These are phyloP conservation scores for Aspergillus sp. DNA, from an alignment of 2,329 filamentous ascomycete species.

Conservation along the genomic window DNA sequence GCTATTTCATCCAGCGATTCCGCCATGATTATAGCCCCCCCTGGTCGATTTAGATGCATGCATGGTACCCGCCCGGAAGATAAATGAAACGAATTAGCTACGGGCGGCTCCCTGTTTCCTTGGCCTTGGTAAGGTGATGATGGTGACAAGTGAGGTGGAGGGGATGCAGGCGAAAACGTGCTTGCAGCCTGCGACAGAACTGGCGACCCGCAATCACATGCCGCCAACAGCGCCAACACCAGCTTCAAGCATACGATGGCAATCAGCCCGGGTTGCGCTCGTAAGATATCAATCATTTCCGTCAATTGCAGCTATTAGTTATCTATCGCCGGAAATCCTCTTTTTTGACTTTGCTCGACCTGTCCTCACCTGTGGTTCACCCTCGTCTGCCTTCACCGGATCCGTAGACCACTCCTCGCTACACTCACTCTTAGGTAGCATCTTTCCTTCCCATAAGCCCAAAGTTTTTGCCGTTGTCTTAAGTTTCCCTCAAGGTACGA, in stretches of 20 bases:
- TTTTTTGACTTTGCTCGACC: conserved; percentile 11
- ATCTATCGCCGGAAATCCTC: conserved; percentile 4
- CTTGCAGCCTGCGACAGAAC: conserved; percentile 8
- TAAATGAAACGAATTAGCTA: conserved; percentile 7
- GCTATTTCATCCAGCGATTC: conserved; percentile 3
- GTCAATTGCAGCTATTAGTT: conserved; percentile 12
- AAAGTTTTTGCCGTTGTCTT: not conserved
- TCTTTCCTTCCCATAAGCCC: conserved; percentile 2
- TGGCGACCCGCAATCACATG: conserved; percentile 25
- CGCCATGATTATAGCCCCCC: conserved; percentile 10
- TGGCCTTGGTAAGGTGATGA: conserved; percentile 5
- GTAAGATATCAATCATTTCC: conserved; percentile 4
- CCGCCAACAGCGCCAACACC: conserved; percentile 14
- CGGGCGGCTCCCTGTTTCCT: conserved; percentile 2
- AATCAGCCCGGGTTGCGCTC: not conserved
- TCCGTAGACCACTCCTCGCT: conserved; percentile 4
- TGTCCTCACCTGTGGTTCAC: conserved; percentile 16
- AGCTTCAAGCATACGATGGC: conserved; percentile 12
- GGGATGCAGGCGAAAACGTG: conserved; percentile 3
- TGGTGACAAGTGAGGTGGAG: not conserved
- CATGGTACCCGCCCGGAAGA: conserved; percentile 10
- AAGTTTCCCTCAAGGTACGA: not conserved
- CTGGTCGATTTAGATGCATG: conserved; percentile 17
- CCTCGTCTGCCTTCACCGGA: conserved; percentile 6
- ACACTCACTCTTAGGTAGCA: conserved; percentile 6